These are phyloP conservation scores for Penicillium sumatraense DNA, from an alignment of 2,329 filamentous ascomycete genomes.

Conservation along the genomic window DNA sequence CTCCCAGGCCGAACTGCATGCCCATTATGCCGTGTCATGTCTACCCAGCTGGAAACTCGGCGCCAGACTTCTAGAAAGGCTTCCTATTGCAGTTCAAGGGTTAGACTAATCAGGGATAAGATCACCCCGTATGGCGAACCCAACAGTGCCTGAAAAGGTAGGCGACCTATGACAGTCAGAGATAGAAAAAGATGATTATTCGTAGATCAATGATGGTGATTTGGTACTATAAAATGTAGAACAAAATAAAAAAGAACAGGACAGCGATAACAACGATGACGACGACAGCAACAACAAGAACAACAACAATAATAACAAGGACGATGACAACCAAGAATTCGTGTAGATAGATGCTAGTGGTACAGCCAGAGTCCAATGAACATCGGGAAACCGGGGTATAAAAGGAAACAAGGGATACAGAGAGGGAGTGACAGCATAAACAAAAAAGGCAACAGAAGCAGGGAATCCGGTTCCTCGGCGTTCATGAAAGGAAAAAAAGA, in stretches of 20 bases:
- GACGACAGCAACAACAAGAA: conserved; percentile 13
- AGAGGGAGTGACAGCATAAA: neutral
- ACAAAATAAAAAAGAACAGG: conserved; percentile 12
- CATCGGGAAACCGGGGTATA: conserved; percentile 35
- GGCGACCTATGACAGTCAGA: neutral
- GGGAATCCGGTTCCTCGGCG: conserved; percentile 21
- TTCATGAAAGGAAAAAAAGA: conserved; percentile 8
- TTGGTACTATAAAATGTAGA: conserved; percentile 1
- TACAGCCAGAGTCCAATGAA: conserved; percentile 35
- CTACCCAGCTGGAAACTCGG: conserved; percentile 2
- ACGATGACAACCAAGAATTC: conserved; percentile 18
- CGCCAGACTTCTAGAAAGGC: no score
- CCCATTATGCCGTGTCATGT: conserved; percentile 9
- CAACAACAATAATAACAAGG: conserved; percentile 1
- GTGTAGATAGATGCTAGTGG: conserved; percentile 25
- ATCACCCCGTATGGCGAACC: neutral
- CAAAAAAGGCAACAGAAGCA: conserved; percentile 13
- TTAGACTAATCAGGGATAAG: neutral
- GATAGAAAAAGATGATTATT: conserved; percentile 1
- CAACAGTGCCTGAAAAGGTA: neutral
- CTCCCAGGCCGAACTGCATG: conserved; percentile 8
- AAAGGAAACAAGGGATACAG: conserved; percentile 4
- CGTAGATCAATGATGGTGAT: conserved; percentile 16
- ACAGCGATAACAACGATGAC: conserved; percentile 6
- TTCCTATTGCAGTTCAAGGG: neutral